phyloP scores from a whole-genome alignment of 257 asterid genomes.

The Dorcoceras hygrometricum region DNA sequence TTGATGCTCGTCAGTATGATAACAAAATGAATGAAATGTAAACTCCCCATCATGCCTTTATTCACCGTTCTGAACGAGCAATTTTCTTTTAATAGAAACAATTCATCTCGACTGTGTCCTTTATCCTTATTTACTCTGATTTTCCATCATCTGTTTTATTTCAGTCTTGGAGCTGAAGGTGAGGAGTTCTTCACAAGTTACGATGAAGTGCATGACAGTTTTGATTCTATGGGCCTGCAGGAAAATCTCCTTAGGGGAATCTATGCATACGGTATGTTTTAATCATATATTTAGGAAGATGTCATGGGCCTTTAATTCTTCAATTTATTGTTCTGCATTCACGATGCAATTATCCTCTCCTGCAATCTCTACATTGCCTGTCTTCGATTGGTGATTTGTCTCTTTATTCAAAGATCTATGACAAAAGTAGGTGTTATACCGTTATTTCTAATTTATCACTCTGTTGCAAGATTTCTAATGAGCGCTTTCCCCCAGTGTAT shows the following conservation, averaged over 20 bases:
- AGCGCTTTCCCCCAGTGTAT: no score
- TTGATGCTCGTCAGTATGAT: slow-evolving; percentile 50
- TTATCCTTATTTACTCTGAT: background rate
- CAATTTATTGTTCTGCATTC: background rate
- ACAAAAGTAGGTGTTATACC: background rate
- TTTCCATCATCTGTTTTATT: slow-evolving; percentile 8
- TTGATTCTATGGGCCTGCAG: slow-evolving; percentile 53
- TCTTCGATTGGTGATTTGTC: background rate
- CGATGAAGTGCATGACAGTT: slow-evolving; percentile 53
- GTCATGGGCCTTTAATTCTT: background rate
- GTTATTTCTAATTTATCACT: background rate
- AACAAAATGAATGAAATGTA: slow-evolving; percentile 54
- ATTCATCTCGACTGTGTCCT: background rate
- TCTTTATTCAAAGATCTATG: background rate
- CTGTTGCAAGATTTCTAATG: background rate
- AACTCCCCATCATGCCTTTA: slow-evolving; percentile 17
- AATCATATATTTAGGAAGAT: background rate
- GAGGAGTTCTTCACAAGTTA: slow-evolving; percentile 57
- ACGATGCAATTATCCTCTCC: background rate
- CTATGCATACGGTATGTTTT: slow-evolving; percentile 51
- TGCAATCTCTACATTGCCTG: background rate
- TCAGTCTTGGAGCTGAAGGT: slow-evolving; percentile 47
- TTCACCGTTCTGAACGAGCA: background rate
- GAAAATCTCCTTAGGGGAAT: slow-evolving; percentile 63
- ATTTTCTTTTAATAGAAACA: background rate